Evolutionary conservation across 2,329 filamentous ascomycete genomes (phyloP), one percentile per base, ranked within the genome.

Genomic region (Colletotrichum paranaense): DNA sequence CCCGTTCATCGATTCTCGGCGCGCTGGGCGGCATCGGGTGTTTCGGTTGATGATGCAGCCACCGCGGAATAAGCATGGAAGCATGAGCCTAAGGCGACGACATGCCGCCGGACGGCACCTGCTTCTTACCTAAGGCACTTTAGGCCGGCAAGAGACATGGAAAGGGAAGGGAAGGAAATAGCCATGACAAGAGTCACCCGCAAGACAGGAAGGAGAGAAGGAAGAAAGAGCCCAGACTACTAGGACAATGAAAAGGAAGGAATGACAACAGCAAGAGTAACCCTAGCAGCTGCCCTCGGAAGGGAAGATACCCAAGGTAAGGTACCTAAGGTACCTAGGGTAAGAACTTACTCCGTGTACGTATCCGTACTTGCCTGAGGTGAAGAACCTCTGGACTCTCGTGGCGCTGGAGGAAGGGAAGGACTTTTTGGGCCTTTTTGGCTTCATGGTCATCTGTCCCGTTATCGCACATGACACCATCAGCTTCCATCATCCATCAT

Each of bases 31-130:
- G 35, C 28, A 52, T 62, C 71, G 71, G 67, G 28, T 71, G 67
- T 71, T 66, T 73, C 67, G 67, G 71, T 66, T 60, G 67, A 57
- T 16, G 56, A 70, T 73, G 71, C 71, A 73, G 71, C 71, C 67
- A 71, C 67, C n/a, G 11, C 64, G 60, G 55, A 70, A 73, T 57
- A 65, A 65, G 62, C 52, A 57, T 67, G 46, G 57, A 58, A 65
- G 62, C 26, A 19, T 57, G 67, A 73, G 71, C 71, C 71, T 73
- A 71, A 73, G 71, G 71, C 71, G 68, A 73, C 71, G 67, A 73
- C 71, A 49, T 62, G 55, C 67, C 62, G 28, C 26, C 56, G 5
- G 55, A 60, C 26, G 28, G 53, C 49, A n/a, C 26, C 46, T 65
- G 58, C 38, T 6, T 42, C 32, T 35, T 35, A 35, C 16, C 38